Percentiles rank a stretch among this genome's conserved stretches.
Conservation (phyloP, 257 asterid genomes). For the Plantago elongata region DNA sequence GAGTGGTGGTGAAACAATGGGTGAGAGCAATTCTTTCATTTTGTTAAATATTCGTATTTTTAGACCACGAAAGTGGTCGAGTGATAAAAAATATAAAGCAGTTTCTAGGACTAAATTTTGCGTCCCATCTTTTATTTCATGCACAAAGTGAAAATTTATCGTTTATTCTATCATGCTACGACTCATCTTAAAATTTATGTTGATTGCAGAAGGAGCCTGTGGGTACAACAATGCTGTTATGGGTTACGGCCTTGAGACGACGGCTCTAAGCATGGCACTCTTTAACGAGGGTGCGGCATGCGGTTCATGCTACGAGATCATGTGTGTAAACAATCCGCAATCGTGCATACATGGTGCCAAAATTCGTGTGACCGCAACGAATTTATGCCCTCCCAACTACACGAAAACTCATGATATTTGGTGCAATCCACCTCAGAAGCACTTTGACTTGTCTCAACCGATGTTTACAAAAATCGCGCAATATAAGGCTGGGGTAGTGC, state of each 20-base stretch:
- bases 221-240: constrained; percentile 28
- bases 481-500: constrained; percentile 37
- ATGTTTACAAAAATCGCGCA: constrained; percentile 31
- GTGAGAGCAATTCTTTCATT: not conserved
- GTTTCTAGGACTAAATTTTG: not conserved
- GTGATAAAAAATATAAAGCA: no score
- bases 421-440: constrained; percentile 38
- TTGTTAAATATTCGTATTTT: no score
- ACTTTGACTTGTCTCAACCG: constrained; percentile 30
- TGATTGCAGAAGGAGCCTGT: constrained; percentile 37
- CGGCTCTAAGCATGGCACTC: constrained; percentile 38
- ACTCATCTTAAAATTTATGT: no score
- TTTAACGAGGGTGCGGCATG: constrained; percentile 31
- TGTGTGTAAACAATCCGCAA: constrained; percentile 21
- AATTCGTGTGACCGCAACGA: constrained; percentile 36
- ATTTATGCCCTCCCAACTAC: constrained; percentile 40
- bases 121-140: no score
- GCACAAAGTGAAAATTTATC: no score
- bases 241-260: constrained; percentile 30
- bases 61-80: no score
- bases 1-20: constrained; percentile 13
- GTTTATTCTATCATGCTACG: no score
- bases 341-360: constrained; percentile 18
- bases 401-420: constrained; percentile 23
- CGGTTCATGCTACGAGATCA: constrained; percentile 43